phyloP scores from a whole-genome alignment of 2,329 filamentous ascomycete genomes.

The Fusarium marasasianum region DNA sequence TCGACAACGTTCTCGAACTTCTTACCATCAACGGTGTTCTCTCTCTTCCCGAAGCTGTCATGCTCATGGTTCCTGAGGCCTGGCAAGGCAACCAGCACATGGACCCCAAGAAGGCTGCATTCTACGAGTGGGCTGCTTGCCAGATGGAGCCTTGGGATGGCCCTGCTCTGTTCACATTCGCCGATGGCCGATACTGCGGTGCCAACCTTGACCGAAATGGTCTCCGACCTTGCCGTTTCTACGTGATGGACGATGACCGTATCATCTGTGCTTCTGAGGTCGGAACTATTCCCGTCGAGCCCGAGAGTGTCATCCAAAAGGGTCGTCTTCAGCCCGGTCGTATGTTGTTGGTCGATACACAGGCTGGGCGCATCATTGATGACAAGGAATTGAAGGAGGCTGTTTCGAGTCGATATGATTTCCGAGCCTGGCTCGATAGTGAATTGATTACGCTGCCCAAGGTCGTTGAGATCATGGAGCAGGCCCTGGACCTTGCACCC shows the following conservation, averaged over 20 bases:
- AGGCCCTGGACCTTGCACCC: conserved; percentile 70
- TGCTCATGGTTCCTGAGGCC: conserved; percentile 98
- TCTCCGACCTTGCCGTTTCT: conserved; percentile 94
- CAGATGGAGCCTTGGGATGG: conserved; percentile 99
- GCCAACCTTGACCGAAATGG: conserved; percentile 97
- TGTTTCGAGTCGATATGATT: conserved; percentile 87
- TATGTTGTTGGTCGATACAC: conserved; percentile 95
- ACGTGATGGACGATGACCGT: conserved; percentile 94
- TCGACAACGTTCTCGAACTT: conserved; percentile 95
- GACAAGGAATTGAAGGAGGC: conserved; percentile 91
- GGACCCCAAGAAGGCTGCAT: conserved; percentile 94
- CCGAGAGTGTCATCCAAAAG: conserved; percentile 90
- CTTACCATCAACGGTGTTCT: conserved; percentile 95
- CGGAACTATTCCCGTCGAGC: conserved; percentile 90
- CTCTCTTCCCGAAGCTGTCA: conserved; percentile 93
- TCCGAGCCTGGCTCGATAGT: conserved; percentile 86
- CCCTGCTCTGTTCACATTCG: conserved; percentile 95
- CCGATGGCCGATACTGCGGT: conserved; percentile 95
- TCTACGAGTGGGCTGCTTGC: conserved; percentile 98
- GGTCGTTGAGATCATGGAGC: conserved; percentile 71
- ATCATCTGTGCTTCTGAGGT: conserved; percentile 98
- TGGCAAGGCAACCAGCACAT: conserved; percentile 95
- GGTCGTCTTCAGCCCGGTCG: conserved; percentile 92
- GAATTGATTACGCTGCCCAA: conserved; percentile 84
- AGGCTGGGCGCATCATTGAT: conserved; percentile 90